Percentiles rank a stretch among this genome's conserved stretches.
Conservation (phyloP, 2,329 filamentous ascomycete species). For the Cercospora sojina region DNA sequence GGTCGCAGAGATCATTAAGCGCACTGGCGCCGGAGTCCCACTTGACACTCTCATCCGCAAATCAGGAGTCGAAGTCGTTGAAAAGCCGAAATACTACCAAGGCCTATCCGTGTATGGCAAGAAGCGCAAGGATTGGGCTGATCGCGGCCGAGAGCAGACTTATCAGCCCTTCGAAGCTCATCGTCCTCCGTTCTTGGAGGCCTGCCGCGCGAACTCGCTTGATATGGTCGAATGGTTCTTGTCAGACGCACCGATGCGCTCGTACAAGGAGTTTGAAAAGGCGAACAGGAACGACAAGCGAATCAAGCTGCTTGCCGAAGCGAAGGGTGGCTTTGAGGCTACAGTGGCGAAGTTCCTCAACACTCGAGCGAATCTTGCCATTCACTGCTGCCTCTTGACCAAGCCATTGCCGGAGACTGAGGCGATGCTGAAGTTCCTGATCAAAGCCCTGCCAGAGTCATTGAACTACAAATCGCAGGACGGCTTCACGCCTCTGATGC, state of each 20-base stretch:
- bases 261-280: conserved; percentile 68
- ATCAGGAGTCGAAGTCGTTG: conserved; percentile 59
- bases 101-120: conserved; percentile 73
- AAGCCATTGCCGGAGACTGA: conserved; percentile 45
- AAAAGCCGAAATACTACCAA: conserved; percentile 71
- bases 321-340: conserved; percentile 62
- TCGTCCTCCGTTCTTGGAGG: conserved; percentile 61
- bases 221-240: conserved; percentile 74
- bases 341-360: conserved; percentile 63
- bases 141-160: conserved; percentile 51
- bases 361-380: conserved; percentile 56
- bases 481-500: conserved; percentile 65
- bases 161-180: conserved; percentile 33
- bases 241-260: conserved; percentile 64
- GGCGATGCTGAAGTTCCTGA: conserved; percentile 63
- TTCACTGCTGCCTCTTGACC: conserved; percentile 61
- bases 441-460: conserved; percentile 60
- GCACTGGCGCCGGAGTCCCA: conserved; percentile 67
- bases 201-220: conserved; percentile 59
- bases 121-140: conserved; percentile 74
- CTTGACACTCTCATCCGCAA: conserved; percentile 65
- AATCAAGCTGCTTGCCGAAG: conserved; percentile 60
- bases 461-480: conserved; percentile 60
- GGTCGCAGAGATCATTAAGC: conserved; percentile 63
- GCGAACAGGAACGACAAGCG: conserved; percentile 60